phyloP scores from a whole-genome alignment of 352 stramenopile species.

The Elongisporangium anandrum region DNA sequence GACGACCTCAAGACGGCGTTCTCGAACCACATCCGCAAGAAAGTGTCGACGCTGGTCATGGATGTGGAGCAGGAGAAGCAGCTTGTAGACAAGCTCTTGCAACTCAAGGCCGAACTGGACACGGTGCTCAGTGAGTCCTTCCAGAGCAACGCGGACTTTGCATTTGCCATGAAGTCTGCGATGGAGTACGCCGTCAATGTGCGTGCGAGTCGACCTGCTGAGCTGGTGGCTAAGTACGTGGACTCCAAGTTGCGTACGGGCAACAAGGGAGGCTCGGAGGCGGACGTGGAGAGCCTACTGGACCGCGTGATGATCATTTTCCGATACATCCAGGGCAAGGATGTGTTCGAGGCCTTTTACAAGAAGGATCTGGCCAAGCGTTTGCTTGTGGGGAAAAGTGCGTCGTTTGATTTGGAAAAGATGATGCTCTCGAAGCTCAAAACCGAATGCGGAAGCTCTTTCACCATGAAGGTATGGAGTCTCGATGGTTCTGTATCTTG shows the following conservation, averaged over 20 bases:
- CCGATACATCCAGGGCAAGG: conserved; percentile 95
- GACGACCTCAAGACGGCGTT: conserved; percentile 64
- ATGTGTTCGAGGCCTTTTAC: conserved; percentile 99
- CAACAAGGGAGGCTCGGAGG: conserved; percentile 82
- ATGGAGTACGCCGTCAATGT: conserved; percentile 91
- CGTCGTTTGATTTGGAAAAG: conserved; percentile 94
- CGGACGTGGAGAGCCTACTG: conserved; percentile 84
- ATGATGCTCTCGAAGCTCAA: conserved; percentile 97
- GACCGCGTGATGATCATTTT: conserved; percentile 96
- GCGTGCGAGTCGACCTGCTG: conserved; percentile 76
- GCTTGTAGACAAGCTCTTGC: conserved; percentile 87
- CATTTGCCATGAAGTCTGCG: conserved; percentile 74
- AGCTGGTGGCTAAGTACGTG: conserved; percentile 91
- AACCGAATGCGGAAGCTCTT: conserved; percentile 96
- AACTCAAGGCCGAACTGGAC: conserved; percentile 84
- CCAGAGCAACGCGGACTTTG: conserved; percentile 67
- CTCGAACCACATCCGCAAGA: conserved; percentile 70
- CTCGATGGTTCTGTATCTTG: background rate
- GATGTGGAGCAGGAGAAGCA: conserved; percentile 83
- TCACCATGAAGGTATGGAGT: conserved; percentile 92
- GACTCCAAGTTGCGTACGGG: conserved; percentile 85
- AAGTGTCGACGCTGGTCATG: conserved; percentile 70
- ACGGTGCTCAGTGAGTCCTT: conserved; percentile 73
- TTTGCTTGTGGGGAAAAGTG: conserved; percentile 89
- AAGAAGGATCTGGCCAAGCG: conserved; percentile 97